Conservation (phyloP, 441 rosid species). For the Lepidium campestre region DNA sequence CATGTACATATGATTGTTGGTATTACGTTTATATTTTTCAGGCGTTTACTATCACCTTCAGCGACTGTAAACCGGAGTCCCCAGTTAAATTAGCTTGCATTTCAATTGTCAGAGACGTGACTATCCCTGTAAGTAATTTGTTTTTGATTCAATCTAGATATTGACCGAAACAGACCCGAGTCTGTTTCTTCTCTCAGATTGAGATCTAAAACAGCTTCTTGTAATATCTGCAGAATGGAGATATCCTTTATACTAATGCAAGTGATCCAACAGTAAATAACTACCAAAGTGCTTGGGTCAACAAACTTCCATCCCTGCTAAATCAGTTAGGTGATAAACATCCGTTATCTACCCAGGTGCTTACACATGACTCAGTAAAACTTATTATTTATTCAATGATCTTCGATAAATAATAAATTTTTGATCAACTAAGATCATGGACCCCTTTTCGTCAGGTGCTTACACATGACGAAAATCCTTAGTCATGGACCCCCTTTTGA, state of each 20-base stretch:
- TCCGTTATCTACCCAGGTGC: constrained; percentile 61
- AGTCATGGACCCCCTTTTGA: background rate
- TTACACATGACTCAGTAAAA: constrained; percentile 5
- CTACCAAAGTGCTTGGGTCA: constrained; percentile 60
- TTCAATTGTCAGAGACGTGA: constrained; percentile 53
- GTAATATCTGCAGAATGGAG: constrained; percentile 39
- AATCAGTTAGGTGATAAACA: constrained; percentile 54
- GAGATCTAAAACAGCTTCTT: constrained; percentile 2
- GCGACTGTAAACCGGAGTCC: constrained; percentile 61
- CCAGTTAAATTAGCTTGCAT: constrained; percentile 61
- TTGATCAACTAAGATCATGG: constrained; percentile 6
- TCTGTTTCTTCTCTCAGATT: background rate
- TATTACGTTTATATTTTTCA: constrained; percentile 26
- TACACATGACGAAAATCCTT: background rate
- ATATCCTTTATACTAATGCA: constrained; percentile 28
- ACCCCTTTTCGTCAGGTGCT: no score
- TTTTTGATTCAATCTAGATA: constrained; percentile 1
- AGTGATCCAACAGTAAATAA: constrained; percentile 43
- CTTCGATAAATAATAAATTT: background rate
- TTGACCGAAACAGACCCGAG: background rate
- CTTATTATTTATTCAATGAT: background rate
- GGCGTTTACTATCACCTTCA: constrained; percentile 84
- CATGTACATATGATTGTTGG: background rate
- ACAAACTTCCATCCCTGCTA: constrained; percentile 61
- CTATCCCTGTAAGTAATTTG: constrained; percentile 59